Conservation (phyloP, 2,329 filamentous ascomycete genomes). For the Curvularia lunata region DNA sequence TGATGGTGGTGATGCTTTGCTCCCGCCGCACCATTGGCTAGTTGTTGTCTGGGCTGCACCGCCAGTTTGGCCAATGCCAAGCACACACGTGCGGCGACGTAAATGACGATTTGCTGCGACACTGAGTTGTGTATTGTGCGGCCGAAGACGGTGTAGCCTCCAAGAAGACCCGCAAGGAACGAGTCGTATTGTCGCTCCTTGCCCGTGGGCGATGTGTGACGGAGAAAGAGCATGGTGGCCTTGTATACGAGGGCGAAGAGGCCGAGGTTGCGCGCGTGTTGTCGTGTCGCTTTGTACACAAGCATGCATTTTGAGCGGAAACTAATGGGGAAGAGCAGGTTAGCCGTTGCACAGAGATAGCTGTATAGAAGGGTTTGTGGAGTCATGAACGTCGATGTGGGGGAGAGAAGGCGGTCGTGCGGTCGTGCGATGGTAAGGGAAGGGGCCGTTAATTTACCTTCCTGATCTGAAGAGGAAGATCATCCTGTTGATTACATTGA, state of each 20-base stretch:
- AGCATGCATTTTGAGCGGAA: slow-evolving; percentile 78
- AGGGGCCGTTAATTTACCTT: slow-evolving; percentile 59
- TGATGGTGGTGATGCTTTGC: neutral
- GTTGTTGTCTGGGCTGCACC: slow-evolving; percentile 63
- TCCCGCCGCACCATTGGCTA: slow-evolving; percentile 39
- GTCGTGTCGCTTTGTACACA: slow-evolving; percentile 83
- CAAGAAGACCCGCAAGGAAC: slow-evolving; percentile 84
- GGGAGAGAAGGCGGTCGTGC: too few relatives aligned
- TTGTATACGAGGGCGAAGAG: slow-evolving; percentile 94
- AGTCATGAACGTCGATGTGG: neutral
- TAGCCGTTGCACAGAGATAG: neutral
- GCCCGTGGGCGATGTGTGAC: slow-evolving; percentile 57
- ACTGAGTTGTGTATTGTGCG: slow-evolving; percentile 77
- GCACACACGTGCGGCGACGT: slow-evolving; percentile 91
- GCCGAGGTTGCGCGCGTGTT: slow-evolving; percentile 89
- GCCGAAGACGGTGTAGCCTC: slow-evolving; percentile 93
- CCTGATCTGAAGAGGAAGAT: slow-evolving; percentile 94
- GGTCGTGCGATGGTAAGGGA: neutral
- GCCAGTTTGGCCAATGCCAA: slow-evolving; percentile 83
- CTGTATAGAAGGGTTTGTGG: neutral
- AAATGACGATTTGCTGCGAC: slow-evolving; percentile 97
- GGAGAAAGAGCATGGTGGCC: slow-evolving; percentile 75
- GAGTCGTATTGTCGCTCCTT: slow-evolving; percentile 77
- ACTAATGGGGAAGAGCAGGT: slow-evolving; percentile 38
- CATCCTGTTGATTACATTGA: slow-evolving; percentile 67